These are phyloP conservation scores for Crepidotus variabilis DNA, from an alignment of 768 basidiomycete genomes.

Conservation along the genomic window DNA sequence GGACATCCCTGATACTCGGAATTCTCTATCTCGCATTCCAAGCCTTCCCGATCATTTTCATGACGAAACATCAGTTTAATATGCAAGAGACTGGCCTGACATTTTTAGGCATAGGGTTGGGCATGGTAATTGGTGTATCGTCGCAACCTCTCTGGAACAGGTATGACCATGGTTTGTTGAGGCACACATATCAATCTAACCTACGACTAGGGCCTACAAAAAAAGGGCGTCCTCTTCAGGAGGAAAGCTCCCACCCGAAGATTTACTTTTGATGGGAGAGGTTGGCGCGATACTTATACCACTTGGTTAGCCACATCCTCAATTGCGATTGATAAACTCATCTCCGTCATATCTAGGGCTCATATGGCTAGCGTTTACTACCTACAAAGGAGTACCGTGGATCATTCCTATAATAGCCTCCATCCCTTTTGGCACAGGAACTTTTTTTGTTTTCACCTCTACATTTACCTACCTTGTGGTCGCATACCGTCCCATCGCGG, in stretches of 20 bases:
- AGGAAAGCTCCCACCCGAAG: slow-evolving; percentile 60
- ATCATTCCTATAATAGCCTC: slow-evolving; percentile 64
- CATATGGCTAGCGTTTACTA: slow-evolving; percentile 62
- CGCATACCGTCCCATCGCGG: slow-evolving; percentile 61
- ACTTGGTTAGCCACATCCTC: slow-evolving; percentile 30
- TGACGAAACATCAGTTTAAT: slow-evolving; percentile 42
- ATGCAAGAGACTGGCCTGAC: slow-evolving; percentile 49
- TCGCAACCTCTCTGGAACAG: slow-evolving; percentile 55
- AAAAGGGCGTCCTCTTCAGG: slow-evolving; percentile 33
- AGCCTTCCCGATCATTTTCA: slow-evolving; percentile 54
- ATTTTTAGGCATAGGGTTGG: slow-evolving; percentile 60
- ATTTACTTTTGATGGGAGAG: slow-evolving; percentile 61
- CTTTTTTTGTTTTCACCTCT: slow-evolving; percentile 67
- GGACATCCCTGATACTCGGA: slow-evolving; percentile 57
- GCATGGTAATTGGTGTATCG: slow-evolving; percentile 45
- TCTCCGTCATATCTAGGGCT: slow-evolving; percentile 31
- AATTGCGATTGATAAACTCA: not conserved
- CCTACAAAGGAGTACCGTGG: slow-evolving; percentile 49
- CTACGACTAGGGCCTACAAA: slow-evolving; percentile 29
- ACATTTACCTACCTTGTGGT: slow-evolving; percentile 73
- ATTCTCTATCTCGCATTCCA: slow-evolving; percentile 65
- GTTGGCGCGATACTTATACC: slow-evolving; percentile 66
- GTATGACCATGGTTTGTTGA: slow-evolving; percentile 26
- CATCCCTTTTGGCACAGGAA: slow-evolving; percentile 59
- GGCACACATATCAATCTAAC: not conserved